phyloP scores from a whole-genome alignment of 2,329 filamentous ascomycete species.

The Fusarium anthophilum region DNA sequence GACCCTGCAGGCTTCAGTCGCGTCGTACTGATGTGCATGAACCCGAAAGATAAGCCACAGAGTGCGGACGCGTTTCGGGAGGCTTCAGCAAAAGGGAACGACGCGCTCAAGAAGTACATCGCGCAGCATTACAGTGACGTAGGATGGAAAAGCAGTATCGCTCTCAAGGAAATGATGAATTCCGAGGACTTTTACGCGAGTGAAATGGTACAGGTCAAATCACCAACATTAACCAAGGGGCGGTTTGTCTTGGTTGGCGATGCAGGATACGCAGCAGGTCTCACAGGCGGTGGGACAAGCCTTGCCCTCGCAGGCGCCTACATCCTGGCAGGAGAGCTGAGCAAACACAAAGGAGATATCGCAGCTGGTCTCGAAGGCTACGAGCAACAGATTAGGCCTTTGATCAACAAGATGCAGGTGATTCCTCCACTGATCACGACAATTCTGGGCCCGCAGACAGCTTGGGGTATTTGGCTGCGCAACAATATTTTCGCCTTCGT shows the following conservation, averaged over 20 bases:
- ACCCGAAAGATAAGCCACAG: constrained; percentile 42
- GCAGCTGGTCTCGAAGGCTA: constrained; percentile 50
- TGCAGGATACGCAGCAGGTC: constrained; percentile 56
- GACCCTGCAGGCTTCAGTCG: constrained; percentile 47
- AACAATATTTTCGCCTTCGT: constrained; percentile 54
- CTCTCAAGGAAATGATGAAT: constrained; percentile 47
- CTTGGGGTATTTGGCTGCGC: constrained; percentile 56
- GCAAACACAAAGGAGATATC: constrained; percentile 38
- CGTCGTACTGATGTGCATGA: constrained; percentile 48
- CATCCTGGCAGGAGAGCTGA: constrained; percentile 59
- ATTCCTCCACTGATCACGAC: constrained; percentile 46
- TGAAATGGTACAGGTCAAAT: constrained; percentile 55
- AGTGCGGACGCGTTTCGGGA: constrained; percentile 50
- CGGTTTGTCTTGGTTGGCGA: constrained; percentile 62
- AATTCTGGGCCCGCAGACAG: constrained; percentile 56
- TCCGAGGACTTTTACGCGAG: constrained; percentile 58
- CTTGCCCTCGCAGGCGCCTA: constrained; percentile 59
- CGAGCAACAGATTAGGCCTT: constrained; percentile 52
- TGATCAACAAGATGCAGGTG: constrained; percentile 50
- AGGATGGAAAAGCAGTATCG: constrained; percentile 55
- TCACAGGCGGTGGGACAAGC: constrained; percentile 59
- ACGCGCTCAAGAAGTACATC: constrained; percentile 48
- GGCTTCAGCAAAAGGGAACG: constrained; percentile 45
- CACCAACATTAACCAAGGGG: constrained; percentile 49
- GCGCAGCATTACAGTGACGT: constrained; percentile 52